Evolutionary conservation across 139 green algal species (phyloP), one percentile per base, ranked within the genome.

Genomic region (Chlorella sp.): DNA sequence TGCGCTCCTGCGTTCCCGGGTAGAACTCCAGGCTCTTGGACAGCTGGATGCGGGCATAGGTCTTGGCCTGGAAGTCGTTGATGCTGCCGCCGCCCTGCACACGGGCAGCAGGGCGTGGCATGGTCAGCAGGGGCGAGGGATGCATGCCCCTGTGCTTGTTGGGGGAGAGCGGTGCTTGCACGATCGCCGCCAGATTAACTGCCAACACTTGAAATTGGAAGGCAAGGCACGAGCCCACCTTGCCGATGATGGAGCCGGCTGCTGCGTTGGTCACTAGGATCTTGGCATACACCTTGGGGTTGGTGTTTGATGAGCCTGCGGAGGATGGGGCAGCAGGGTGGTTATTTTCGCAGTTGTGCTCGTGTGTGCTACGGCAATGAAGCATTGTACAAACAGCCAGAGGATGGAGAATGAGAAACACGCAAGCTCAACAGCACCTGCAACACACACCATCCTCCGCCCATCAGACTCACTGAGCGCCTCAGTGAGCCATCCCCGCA

Each of bases 211-310:
- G n/a, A n/a, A n/a, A n/a, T n/a, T n/a, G n/a, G n/a, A n/a, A n/a
- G n/a, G n/a, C n/a, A n/a, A n/a, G n/a, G n/a, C n/a, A n/a, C n/a
- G n/a, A n/a, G 31, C 55, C 14, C 33, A 79, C 77, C 74, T 82
- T 82, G 68, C 88, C 88, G 33, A 96, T 96, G 42, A 96, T 81
- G 41, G 82, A 85, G 29, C 91, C 91, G 8, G 91, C 91, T 45
- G 84, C 82, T 11, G 83, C 76, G 60, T 94, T 95, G 51, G 73
- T 86, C 15, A 96, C 67, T 23, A 96, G 80, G n/a, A 95, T 85
- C 71, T 92, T 94, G 5, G 74, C n/a, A 38, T 85, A 80, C 4
- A 85, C 36, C 21, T 73, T 73, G 48, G 48, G 62, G 29, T 79
- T 73, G 36, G 23, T 67, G 4, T 7, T 43, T 56, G 8, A 50